Base-by-base conservation (phyloP, 1,284 basidiomycete genomes). In the Volvariella volvacea region DNA sequence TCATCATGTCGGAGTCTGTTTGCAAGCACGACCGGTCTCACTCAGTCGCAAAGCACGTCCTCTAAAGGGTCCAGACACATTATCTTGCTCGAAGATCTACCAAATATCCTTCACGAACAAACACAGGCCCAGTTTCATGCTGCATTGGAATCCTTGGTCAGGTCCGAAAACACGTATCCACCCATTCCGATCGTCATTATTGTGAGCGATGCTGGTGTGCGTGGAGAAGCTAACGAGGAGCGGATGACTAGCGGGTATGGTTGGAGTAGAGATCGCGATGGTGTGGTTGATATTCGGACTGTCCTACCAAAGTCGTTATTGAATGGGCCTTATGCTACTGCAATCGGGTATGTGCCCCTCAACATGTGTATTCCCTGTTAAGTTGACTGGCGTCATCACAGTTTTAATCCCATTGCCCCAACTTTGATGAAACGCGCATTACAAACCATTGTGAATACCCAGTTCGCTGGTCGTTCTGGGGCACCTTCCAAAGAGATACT, bases 81-180 rank as follows among this genome's bases (percentile, higher is more conserved):
- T 3, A 77, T 99, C 41, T 77, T 99, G 4, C 70, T 99, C 6
- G 93, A 97, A 60, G 91, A 97, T 48, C 73, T 98, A 2, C 95
- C 95, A 0, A 97, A 98, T 57, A 74, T 98, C 34, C 67, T 89
- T 3, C 88, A 94, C 56, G 62, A 73, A 1, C 66, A 74, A 2
- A 94, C 89, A 0, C 83, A 85, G 50, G 64, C 72, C 2, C 74
- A 79, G 1, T 94, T 98, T 56, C 92, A 96, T 52, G 67, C 74
- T 0, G 73, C 83, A 0, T 62, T 99, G 0, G 64, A 77, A 19
- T 63, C 73, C 0, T 72, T 88, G 40, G 76, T 81, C 12, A 60
- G 66, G 19, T 60, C 65, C 42, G 52, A 64, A 0, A 51, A 61
- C 15, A 44, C 63, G 42, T 56, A 50, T 41, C 59, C 48, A 47